phyloP scores from a whole-genome alignment of 176 grass and related monocot genomes.

The Alopecurus myosuroides region DNA sequence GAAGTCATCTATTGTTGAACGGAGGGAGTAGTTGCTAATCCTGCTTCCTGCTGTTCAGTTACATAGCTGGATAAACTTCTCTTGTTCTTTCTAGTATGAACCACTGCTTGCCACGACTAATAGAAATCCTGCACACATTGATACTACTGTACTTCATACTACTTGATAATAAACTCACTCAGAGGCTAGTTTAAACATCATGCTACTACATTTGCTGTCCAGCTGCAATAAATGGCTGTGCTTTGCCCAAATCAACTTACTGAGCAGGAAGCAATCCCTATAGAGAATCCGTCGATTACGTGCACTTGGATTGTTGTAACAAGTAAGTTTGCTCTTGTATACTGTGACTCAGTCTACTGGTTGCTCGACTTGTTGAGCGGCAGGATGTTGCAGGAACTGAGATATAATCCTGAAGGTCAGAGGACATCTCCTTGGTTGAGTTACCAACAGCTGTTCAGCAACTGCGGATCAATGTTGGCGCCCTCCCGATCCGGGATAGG shows the following conservation, averaged over 20 bases:
- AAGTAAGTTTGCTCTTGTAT: slow-evolving; percentile 1
- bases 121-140: neutral
- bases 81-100: slow-evolving; percentile 3
- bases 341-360: neutral
- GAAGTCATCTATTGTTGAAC: too few relatives aligned
- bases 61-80: slow-evolving; percentile 18
- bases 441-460: too few relatives aligned
- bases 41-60: neutral
- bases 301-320: slow-evolving; percentile 7
- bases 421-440: too few relatives aligned
- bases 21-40: neutral
- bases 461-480: too few relatives aligned
- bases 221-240: neutral
- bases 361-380: neutral
- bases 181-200: slow-evolving; percentile 15
- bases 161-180: neutral
- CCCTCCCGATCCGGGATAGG: too few relatives aligned
- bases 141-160: neutral
- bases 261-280: neutral
- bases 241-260: neutral
- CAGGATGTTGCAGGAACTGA: neutral
- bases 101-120: neutral
- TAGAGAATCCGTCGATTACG: neutral
- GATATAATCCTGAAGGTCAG: too few relatives aligned
- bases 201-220: neutral